Conservation (phyloP, 257 asterid genomes). For the Capsicum rhomboideum region DNA sequence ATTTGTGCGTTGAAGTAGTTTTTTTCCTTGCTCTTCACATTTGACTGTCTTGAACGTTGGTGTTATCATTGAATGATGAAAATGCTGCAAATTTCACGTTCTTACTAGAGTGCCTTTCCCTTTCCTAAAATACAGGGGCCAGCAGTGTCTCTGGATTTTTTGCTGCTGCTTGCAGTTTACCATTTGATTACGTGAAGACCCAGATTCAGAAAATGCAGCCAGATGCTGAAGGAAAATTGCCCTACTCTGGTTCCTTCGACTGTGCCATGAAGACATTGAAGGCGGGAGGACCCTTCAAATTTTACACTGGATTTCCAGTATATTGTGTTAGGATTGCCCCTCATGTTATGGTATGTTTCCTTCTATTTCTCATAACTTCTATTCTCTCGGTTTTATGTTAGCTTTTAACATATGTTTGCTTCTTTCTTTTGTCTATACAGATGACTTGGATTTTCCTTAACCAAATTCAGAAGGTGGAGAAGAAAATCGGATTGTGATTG, state of each 20-base stretch:
- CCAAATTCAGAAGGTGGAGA: constrained; percentile 74
- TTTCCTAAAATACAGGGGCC: constrained; percentile 42
- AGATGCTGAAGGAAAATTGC: constrained; percentile 71
- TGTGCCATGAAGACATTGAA: constrained; percentile 72
- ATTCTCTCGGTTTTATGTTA: not conserved
- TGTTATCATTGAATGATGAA: not conserved
- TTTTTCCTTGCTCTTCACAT: not conserved
- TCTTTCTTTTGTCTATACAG: constrained; percentile 28
- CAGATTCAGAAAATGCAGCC: constrained; percentile 99
- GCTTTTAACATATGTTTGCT: not conserved
- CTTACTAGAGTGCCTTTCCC: not conserved
- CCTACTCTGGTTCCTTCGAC: constrained; percentile 80
- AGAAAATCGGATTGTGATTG: constrained; percentile 46
- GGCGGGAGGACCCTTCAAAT: constrained; percentile 75
- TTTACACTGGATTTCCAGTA: constrained; percentile 93
- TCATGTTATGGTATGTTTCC: constrained; percentile 83
- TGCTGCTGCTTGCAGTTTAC: constrained; percentile 93
- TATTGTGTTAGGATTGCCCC: constrained; percentile 95
- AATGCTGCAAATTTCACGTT: not conserved
- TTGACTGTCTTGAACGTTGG: not conserved
- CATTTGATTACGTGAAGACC: constrained; percentile 88
- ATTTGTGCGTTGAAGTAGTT: not conserved
- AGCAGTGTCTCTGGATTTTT: constrained; percentile 85
- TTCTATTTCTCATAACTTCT: constrained; percentile 6
- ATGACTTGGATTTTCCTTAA: constrained; percentile 96